phyloP scores from a whole-genome alignment of 1,284 basidiomycete genomes.

The Boletus subluridellus region DNA sequence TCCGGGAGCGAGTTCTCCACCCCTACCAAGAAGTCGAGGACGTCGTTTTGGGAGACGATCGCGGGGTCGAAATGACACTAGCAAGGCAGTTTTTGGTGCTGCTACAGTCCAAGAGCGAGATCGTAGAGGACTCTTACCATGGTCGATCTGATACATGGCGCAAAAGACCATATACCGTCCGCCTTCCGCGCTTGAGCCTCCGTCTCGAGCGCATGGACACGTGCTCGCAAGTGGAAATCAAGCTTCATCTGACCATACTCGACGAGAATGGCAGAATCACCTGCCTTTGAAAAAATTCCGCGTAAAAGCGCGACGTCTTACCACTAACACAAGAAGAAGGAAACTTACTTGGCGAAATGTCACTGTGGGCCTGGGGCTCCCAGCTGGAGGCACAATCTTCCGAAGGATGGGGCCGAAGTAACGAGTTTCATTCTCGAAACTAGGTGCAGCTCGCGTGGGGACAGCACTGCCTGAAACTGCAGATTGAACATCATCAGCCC shows the following conservation, averaged over 20 bases:
- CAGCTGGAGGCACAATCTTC: slow-evolving; percentile 3
- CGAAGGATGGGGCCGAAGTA: slow-evolving; percentile 14
- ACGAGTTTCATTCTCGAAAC: neutral
- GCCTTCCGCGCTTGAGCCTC: slow-evolving; percentile 35
- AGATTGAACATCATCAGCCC: slow-evolving; percentile 32
- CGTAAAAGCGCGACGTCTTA: neutral
- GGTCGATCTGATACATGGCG: slow-evolving; percentile 57
- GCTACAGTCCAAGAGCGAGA: neutral
- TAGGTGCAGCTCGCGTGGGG: neutral
- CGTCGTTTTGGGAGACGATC: slow-evolving; percentile 38
- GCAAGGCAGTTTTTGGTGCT: neutral
- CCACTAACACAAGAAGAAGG: too few relatives aligned
- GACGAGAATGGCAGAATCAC: slow-evolving; percentile 56
- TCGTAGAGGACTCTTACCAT: slow-evolving; percentile 37
- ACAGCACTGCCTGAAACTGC: neutral
- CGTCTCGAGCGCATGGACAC: slow-evolving; percentile 55
- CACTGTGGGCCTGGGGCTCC: slow-evolving; percentile 29
- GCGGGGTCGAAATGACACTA: slow-evolving; percentile 52
- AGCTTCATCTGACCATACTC: slow-evolving; percentile 54
- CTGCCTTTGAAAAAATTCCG: slow-evolving; percentile 38
- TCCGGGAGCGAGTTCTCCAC: slow-evolving; percentile 41
- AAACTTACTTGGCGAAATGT: slow-evolving; percentile 45
- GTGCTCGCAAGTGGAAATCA: slow-evolving; percentile 49
- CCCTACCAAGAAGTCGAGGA: slow-evolving; percentile 42
- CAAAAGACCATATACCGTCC: slow-evolving; percentile 43